These are phyloP conservation scores for Xerocomellus chrysenteron DNA, from an alignment of 768 basidiomycete species.

Conservation along the genomic window DNA sequence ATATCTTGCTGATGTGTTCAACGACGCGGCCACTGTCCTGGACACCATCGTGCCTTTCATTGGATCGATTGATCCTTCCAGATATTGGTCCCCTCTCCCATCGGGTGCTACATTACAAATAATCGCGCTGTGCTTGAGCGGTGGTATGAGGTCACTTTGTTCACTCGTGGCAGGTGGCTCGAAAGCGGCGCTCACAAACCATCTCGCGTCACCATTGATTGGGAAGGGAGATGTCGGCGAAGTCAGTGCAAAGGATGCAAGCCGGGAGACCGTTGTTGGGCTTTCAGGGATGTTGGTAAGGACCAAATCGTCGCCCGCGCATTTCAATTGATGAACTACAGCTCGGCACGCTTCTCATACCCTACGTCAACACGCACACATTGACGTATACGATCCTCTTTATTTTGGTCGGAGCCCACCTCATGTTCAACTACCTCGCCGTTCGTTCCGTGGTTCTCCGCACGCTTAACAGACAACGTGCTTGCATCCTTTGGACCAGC, in stretches of 20 bases:
- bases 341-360: slow-evolving; percentile 61
- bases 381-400: slow-evolving; percentile 53
- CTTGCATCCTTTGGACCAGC: slow-evolving; percentile 49
- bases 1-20: slow-evolving; percentile 63
- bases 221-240: slow-evolving; percentile 67
- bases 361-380: slow-evolving; percentile 47
- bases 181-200: slow-evolving; percentile 65
- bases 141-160: slow-evolving; percentile 57
- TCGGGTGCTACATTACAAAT: slow-evolving; percentile 40
- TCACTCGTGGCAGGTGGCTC: slow-evolving; percentile 66
- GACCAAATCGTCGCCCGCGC: background rate
- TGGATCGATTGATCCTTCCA: slow-evolving; percentile 29
- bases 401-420: slow-evolving; percentile 51
- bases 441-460: slow-evolving; percentile 58
- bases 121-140: slow-evolving; percentile 54
- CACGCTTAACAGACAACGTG: slow-evolving; percentile 59
- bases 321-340: slow-evolving; percentile 24
- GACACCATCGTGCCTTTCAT: slow-evolving; percentile 62
- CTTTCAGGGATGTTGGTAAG: slow-evolving; percentile 67
- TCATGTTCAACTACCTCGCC: slow-evolving; percentile 57
- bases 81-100: slow-evolving; percentile 34
- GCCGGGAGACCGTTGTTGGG: slow-evolving; percentile 68
- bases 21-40: slow-evolving; percentile 57
- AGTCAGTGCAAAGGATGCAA: slow-evolving; percentile 69
- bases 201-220: slow-evolving; percentile 53